Evolutionary conservation across 129 eudicot species (phyloP).

Genomic region (Daucus carota): DH1_v3.0 NC_030388.2:2216501-2217000

Average conservation of each 20-base stretch:
- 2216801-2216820: conserved; percentile 85
- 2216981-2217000: conserved; percentile 8
- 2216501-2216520: not conserved
- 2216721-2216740: not conserved
- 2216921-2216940: not conserved
- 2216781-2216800: conserved; percentile 96
- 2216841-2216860: conserved; percentile 98
- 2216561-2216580: not conserved
- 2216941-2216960: not conserved
- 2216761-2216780: conserved; percentile 23
- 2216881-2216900: conserved; percentile 15
- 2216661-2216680: not conserved
- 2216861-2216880: conserved; percentile 37
- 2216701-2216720: not conserved
- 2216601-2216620: not conserved
- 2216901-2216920: not conserved
- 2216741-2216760: not conserved
- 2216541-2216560: not conserved
- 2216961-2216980: conserved; percentile 1
- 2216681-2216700: not conserved
- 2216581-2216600: not conserved
- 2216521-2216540: not conserved
- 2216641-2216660: not conserved
- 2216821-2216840: conserved; percentile 80
- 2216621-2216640: not conserved